Evolutionary conservation across 202 grass and related monocot species (phyloP), one percentile per base, ranked within the genome.

Genomic region (Eragrostis tef): DNA sequence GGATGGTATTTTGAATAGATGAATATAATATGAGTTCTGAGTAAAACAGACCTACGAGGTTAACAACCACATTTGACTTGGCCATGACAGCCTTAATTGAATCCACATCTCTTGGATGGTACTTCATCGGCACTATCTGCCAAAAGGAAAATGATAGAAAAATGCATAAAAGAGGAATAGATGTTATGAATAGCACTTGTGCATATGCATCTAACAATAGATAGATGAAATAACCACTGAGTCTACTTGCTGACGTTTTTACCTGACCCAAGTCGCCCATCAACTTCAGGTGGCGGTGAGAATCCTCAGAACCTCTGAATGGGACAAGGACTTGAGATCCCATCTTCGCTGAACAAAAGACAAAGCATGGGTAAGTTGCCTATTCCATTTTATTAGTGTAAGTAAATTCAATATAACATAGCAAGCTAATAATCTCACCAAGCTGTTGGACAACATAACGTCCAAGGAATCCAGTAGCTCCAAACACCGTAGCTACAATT

Each of bases 221-320:
- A n/a, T n/a, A n/a, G 56, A 62, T 56, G 45, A 46, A 46, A 43
- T 75, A 69, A 69, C 27, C 59, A 64, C 13, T 26, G n/a, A 43
- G 61, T 27, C 6, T 80, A 72, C 59, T 20, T 6, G 27, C 48
- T 12, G 11, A 20, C 31, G 44, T 1, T 71, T 79, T 45, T 87
- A 98, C 90, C 88, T 98, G 95, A 71, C 92, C 95, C 69, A 98
- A 73, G 77, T 98, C 90, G 72, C 96, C 96, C 96, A 99, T 99
- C 79, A 99, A 64, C 42, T 99, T 99, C 79, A 99, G 79, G 84
- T 99, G 96, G 4, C 92, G 71, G 66, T 90, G 96, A 25, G 77
- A 90, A 95, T 99, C 96, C 88, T 99, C 96, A 15, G 82, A 88
- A 63, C 96, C 96, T 84, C 96, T 86, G 69, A 95, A 99, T 15